Conservation (phyloP, 257 asterid genomes). For the Dorcoceras hygrometricum region DNA sequence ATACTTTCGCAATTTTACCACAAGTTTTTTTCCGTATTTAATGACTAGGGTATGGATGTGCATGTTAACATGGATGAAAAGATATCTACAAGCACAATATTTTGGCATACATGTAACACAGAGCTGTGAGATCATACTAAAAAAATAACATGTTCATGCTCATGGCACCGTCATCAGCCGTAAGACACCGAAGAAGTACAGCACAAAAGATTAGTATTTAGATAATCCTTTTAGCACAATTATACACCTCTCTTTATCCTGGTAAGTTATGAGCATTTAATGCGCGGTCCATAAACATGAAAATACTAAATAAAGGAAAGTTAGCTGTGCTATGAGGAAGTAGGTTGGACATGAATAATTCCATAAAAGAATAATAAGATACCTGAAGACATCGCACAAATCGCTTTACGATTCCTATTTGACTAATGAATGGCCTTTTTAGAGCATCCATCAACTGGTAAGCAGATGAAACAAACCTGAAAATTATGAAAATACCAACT, state of each 20-base stretch:
- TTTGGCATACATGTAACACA: no score
- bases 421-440: constrained; percentile 19
- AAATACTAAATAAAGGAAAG: background rate
- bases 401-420: constrained; percentile 28
- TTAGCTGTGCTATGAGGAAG: background rate
- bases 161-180: no score
- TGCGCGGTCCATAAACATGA: background rate
- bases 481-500: background rate
- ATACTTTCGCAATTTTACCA: no score
- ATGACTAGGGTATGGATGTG: no score
- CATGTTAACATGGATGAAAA: no score
- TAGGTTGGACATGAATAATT: background rate
- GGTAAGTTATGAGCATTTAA: constrained; percentile 1
- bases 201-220: no score
- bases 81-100: no score
- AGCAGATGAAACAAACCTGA: constrained; percentile 28
- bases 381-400: constrained; percentile 36
- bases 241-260: background rate
- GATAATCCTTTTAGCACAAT: no score
- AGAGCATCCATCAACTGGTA: constrained; percentile 24
- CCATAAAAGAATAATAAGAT: background rate
- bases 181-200: no score
- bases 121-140: no score
- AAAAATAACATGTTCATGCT: no score
- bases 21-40: no score